These are phyloP conservation scores for Priceomyces melissophilus DNA, from an alignment of 805 yeast species.

Conservation along the genomic window DNA sequence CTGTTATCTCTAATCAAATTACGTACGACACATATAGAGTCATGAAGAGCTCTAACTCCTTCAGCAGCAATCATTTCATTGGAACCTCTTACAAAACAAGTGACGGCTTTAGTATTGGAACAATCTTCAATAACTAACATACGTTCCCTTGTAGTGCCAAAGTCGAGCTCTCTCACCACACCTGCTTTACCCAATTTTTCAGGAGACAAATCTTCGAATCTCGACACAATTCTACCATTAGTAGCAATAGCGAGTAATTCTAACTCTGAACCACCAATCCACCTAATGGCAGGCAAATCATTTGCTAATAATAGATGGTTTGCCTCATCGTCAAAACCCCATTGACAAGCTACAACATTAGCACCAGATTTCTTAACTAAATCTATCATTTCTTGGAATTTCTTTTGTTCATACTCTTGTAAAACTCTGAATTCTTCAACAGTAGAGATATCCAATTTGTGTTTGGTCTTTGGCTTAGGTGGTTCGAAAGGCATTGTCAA, in stretches of 20 bases:
- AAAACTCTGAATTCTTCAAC: slow-evolving; percentile 90
- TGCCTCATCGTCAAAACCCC: slow-evolving; percentile 99
- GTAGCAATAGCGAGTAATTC: slow-evolving; percentile 97
- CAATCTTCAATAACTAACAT: slow-evolving; percentile 94
- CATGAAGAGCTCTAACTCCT: slow-evolving; percentile 94
- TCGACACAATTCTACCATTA: slow-evolving; percentile 92
- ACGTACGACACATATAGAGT: slow-evolving; percentile 95
- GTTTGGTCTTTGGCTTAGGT: slow-evolving; percentile 98
- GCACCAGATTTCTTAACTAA: slow-evolving; percentile 88
- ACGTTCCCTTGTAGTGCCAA: slow-evolving; percentile 94
- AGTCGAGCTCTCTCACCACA: slow-evolving; percentile 77
- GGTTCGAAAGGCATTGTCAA: slow-evolving; percentile 99
- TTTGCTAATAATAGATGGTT: slow-evolving; percentile 87
- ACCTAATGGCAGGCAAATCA: slow-evolving; percentile 91
- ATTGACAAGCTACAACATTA: slow-evolving; percentile 94
- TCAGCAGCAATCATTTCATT: slow-evolving; percentile 98
- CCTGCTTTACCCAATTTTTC: slow-evolving; percentile 90
- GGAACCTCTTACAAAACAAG: slow-evolving; percentile 91
- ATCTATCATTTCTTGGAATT: slow-evolving; percentile 86
- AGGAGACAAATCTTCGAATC: slow-evolving; percentile 85
- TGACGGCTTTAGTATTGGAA: slow-evolving; percentile 81
- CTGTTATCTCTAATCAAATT: slow-evolving; percentile 88
- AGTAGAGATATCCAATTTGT: slow-evolving; percentile 87
- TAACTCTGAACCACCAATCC: slow-evolving; percentile 98
- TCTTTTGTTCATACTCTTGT: slow-evolving; percentile 88